phyloP scores from a whole-genome alignment of 2,329 filamentous ascomycete species.

The Plectosphaerella plurivora region DNA sequence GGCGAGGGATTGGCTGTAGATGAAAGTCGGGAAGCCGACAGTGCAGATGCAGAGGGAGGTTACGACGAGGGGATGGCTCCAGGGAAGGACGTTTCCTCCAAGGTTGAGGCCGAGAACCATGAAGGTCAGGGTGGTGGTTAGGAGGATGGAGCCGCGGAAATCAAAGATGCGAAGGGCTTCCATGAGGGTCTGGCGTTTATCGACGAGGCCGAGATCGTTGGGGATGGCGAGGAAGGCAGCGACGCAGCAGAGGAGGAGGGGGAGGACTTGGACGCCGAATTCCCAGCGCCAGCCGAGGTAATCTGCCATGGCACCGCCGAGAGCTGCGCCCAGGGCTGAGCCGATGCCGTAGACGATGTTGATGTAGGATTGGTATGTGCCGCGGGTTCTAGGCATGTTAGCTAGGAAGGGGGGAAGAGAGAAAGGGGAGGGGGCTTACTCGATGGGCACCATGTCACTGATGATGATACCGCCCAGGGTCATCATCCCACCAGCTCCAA shows the following conservation, averaged over 20 bases:
- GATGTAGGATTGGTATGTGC: slow-evolving; percentile 68
- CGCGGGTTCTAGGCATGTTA: slow-evolving; percentile 37
- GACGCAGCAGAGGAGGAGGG: slow-evolving; percentile 39
- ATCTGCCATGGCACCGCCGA: slow-evolving; percentile 68
- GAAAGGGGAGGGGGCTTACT: slow-evolving; percentile 35
- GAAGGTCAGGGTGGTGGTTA: slow-evolving; percentile 50
- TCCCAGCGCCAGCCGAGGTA: slow-evolving; percentile 70
- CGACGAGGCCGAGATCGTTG: slow-evolving; percentile 43
- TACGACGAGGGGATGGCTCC: slow-evolving; percentile 56
- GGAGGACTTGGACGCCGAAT: slow-evolving; percentile 58
- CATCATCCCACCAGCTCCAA: slow-evolving; percentile 69
- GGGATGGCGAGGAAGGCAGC: slow-evolving; percentile 46
- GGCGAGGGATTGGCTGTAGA: slow-evolving; percentile 47
- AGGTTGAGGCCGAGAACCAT: slow-evolving; percentile 57
- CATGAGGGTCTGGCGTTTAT: slow-evolving; percentile 35
- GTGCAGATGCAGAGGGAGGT: slow-evolving; percentile 42
- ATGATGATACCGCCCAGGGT: slow-evolving; percentile 67
- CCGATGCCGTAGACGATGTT: slow-evolving; percentile 61
- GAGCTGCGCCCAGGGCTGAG: slow-evolving; percentile 58
- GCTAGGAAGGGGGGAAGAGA: not conserved
- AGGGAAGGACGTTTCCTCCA: slow-evolving; percentile 60
- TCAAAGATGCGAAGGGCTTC: slow-evolving; percentile 55
- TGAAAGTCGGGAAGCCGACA: slow-evolving; percentile 43
- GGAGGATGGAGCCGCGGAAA: slow-evolving; percentile 45
- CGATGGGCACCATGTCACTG: slow-evolving; percentile 69